Base-by-base conservation (phyloP, 1,284 basidiomycete genomes). In the Cutaneotrichosporon dermatis region DNA sequence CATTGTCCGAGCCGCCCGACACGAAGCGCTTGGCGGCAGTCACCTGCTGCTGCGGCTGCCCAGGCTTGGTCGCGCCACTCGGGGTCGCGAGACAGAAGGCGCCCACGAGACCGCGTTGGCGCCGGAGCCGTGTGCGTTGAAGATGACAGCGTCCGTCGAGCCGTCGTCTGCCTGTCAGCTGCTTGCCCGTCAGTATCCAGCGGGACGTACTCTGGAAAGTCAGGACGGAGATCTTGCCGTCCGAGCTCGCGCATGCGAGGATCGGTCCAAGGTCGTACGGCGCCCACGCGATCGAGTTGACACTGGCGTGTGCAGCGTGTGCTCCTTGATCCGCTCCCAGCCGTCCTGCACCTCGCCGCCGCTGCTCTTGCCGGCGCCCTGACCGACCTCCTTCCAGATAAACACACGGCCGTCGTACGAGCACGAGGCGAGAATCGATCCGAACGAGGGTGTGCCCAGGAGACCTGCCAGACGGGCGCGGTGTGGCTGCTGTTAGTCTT, bases 51-150 rank as follows among this genome's bases (percentile, higher is more conserved):
- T 41, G 44, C 4, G 57, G 49, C 51, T 61, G 54, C 10, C 54
- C 60, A 9, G 54, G 54, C 11, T 57, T 55, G 37, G 61, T 48
- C 35, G 57, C n/a, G 8, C 44, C 50, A 4, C 44, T 44, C 0
- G 66, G 39, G 6, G 60, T 55, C 3, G 70, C 60, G n/a, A 74
- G 56, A 94, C 86, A n/a, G 92, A 91, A 1, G 95, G 95, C 0
- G 93, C 92, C 96, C 95, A 99, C 5, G 93, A 95, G 54, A 99
- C 89, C 53, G 94, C 92, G 73, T 98, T 98, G 79, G 92, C 96
- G 48, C 94, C 94, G 56, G 95, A 94, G 0, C 92, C 90, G 74
- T 99, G 95, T 0, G 90, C 96, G 51, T 90, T 88, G 81, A 98
- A 97, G 67, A 97, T 90, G 68, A 92, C 91, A 1, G 92, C 92